Base-by-base conservation (phyloP, 2,329 filamentous ascomycete species). In the Colletotrichum lupini region DNA sequence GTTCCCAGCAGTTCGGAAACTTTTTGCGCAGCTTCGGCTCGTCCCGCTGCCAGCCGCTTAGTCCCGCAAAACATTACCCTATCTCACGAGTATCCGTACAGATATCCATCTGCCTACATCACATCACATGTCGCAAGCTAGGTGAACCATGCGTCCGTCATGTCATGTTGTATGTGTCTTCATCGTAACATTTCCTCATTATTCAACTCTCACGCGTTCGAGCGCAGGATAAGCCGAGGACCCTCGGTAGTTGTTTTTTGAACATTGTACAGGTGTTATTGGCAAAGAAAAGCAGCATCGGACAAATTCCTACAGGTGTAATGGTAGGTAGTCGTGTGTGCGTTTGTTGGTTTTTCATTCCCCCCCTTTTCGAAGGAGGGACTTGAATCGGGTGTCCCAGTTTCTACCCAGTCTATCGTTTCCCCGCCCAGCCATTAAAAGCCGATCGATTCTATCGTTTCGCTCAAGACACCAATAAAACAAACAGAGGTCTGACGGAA, bases 191-290 rank as follows among this genome's bases (percentile, higher is more conserved):
- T 49, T 46, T 72, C 9, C 32, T 69, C 66, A 55, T 59, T 72
- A 64, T 69, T 60, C 59, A 42, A 56, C 68, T 72, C 53, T 63
- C 66, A 72, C 66, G 53, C 69, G 46, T n/a, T 55, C 14, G 30
- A 64, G 67, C 67, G 70, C n/a, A 28, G 46, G n/a, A 42, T 42
- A 16, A 49, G 16, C 59, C 46, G 46, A 9, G 37, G 49, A 30
- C 46, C 49, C 14, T 70, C 35, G 56, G 46, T 42, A 66, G 70
- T 42, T 42, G 14, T 19, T 42, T 42, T 42, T 42, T 42, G 16
- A 70, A 67, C 70, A 70, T 70, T 73, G 70, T 73, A 73, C 70
- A 73, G 67, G 70, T 73, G 70, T 65, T 70, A 66, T 73, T 73
- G 67, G 59, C 59, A 64, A 24, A 53, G 53, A 53, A 63, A 19